Conservation (phyloP, 2,329 filamentous ascomycete species). For the Xylariaceae sp. region DNA sequence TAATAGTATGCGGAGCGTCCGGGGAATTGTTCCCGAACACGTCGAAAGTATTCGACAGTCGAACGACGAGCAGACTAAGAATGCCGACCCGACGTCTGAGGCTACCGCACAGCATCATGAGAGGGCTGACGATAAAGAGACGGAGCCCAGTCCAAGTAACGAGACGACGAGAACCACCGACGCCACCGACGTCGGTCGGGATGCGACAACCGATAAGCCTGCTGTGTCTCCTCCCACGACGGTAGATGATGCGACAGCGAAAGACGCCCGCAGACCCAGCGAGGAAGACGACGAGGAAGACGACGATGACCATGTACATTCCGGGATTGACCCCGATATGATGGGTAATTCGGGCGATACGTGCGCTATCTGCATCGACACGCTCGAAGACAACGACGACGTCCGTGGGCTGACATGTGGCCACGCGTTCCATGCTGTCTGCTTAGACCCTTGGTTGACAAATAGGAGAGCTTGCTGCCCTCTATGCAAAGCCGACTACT, state of each 20-base stretch:
- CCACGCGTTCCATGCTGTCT: constrained; percentile 96
- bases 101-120: constrained; percentile 7
- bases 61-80: constrained; percentile 35
- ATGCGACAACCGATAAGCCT: not conserved
- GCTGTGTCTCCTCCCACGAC: not conserved
- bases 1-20: constrained; percentile 64
- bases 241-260: constrained; percentile 4
- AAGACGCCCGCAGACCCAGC: constrained; percentile 17
- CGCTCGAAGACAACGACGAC: constrained; percentile 90
- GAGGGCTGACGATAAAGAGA: constrained; percentile 26
- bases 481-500: constrained; percentile 97
- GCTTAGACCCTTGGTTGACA: constrained; percentile 94
- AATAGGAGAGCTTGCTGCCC: constrained; percentile 92
- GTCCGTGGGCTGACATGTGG: constrained; percentile 90
- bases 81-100: constrained; percentile 20
- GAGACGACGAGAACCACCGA: constrained; percentile 24
- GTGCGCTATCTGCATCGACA: constrained; percentile 94
- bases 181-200: constrained; percentile 6
- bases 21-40: constrained; percentile 46
- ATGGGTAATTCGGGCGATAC: constrained; percentile 80
- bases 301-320: constrained; percentile 75
- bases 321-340: constrained; percentile 74
- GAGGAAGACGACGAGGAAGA: constrained; percentile 58
- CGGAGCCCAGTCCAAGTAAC: constrained; percentile 17
- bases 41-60: constrained; percentile 42